Percentiles rank a stretch among this genome's conserved stretches.
phyloP scores from a whole-genome alignment of 2,329 filamentous ascomycete genomes.

The Teratosphaeria zuluensis region DNA sequence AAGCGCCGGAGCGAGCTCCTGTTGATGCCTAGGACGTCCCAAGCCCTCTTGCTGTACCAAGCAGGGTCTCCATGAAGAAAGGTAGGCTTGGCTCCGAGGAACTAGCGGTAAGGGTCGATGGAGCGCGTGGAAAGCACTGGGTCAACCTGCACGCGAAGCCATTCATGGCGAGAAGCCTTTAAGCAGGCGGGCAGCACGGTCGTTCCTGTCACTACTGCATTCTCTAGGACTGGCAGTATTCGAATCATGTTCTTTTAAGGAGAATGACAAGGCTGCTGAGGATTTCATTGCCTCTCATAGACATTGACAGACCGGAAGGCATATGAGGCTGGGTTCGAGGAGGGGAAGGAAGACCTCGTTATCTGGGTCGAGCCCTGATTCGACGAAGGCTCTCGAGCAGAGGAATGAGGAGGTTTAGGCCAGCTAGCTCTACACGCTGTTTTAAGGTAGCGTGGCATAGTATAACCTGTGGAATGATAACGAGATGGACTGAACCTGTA shows the following conservation, averaged over 20 bases:
- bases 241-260: not conserved
- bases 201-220: not conserved
- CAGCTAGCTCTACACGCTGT: not conserved
- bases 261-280: not conserved
- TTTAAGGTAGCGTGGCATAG: not conserved
- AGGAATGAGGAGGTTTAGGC: not conserved
- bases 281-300: not conserved
- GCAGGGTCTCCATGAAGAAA: constrained; percentile 18
- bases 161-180: no score
- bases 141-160: constrained; percentile 46
- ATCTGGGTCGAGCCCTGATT: not conserved
- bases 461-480: not conserved
- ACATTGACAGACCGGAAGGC: not conserved
- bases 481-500: not conserved
- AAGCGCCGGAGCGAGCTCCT: constrained; percentile 25
- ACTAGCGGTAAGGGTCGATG: constrained; percentile 42
- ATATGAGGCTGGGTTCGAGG: not conserved
- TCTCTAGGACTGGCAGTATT: not conserved
- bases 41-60: constrained; percentile 30
- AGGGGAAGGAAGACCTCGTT: not conserved
- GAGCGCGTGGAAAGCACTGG: constrained; percentile 22
- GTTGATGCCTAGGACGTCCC: constrained; percentile 35
- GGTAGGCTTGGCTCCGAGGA: constrained; percentile 15
- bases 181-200: not conserved
- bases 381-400: not conserved